phyloP scores from a whole-genome alignment of 1,284 basidiomycete genomes.

The Microbotryum violaceum region DNA sequence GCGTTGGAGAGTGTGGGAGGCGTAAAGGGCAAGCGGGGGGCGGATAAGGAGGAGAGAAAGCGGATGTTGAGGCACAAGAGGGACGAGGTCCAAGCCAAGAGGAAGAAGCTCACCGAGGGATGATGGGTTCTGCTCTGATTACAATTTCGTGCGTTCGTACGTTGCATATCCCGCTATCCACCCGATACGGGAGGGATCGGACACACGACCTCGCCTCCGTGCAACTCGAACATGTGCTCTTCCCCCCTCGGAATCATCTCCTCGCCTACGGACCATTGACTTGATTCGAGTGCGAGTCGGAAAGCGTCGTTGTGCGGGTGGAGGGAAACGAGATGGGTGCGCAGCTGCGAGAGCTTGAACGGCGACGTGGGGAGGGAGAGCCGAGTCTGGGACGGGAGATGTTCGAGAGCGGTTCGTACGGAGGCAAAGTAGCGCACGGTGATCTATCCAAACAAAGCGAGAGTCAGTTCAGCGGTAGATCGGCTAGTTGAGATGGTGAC shows the following conservation, averaged over 20 bases:
- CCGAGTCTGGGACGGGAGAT: constrained; percentile 49
- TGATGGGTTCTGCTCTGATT: neutral
- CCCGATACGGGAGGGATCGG: constrained; percentile 76
- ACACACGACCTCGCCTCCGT: constrained; percentile 67
- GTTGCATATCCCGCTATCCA: constrained; percentile 44
- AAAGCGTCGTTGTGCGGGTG: constrained; percentile 47
- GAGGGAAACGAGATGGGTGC: constrained; percentile 50
- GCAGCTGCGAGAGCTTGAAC: constrained; percentile 52
- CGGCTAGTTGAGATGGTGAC: no score
- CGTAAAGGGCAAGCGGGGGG: constrained; percentile 62
- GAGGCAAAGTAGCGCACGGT: constrained; percentile 66
- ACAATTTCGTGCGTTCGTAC: neutral
- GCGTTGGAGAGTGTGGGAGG: constrained; percentile 54
- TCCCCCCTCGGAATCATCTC: constrained; percentile 61
- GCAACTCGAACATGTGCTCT: constrained; percentile 45
- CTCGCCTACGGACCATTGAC: constrained; percentile 67
- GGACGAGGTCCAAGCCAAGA: constrained; percentile 50
- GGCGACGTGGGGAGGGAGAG: constrained; percentile 45
- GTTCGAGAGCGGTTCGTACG: constrained; percentile 55
- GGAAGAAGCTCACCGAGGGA: constrained; percentile 3
- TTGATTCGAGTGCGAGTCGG: constrained; percentile 50
- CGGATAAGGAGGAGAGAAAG: constrained; percentile 66
- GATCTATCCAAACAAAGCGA: constrained; percentile 13
- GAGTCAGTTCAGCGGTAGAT: no score
- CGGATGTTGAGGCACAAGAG: constrained; percentile 71